Conservation (phyloP, 768 basidiomycete genomes). For the Cytidiella melzeri region DNA sequence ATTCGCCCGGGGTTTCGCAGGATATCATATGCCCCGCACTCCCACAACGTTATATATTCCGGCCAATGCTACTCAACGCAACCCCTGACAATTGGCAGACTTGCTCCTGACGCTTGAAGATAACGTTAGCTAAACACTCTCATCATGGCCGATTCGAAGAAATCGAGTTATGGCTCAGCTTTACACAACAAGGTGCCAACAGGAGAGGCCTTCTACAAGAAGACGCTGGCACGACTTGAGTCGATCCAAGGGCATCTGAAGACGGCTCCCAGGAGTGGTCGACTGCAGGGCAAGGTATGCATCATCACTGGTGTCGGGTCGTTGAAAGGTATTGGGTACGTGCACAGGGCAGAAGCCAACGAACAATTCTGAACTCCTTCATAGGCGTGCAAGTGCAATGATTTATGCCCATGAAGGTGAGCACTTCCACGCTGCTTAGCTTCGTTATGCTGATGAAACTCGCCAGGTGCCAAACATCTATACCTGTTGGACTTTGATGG, state of each 20-base stretch:
- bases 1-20: no score
- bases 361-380: conserved; percentile 3
- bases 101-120: no score
- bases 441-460: conserved; percentile 1
- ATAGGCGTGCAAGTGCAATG: conserved; percentile 64
- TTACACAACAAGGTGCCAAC: not conserved
- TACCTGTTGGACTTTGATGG: conserved; percentile 71
- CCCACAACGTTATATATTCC: no score
- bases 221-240: conserved; percentile 59
- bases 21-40: no score
- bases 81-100: no score
- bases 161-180: not conserved
- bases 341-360: no score
- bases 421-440: conserved; percentile 4
- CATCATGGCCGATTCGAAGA: not conserved
- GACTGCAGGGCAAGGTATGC: conserved; percentile 74
- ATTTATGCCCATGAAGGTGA: conserved; percentile 77
- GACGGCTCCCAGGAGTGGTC: conserved; percentile 42
- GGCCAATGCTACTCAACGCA: no score
- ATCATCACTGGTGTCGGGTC: conserved; percentile 88
- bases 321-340: conserved; percentile 83
- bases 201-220: conserved; percentile 48
- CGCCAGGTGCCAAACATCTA: conserved; percentile 64
- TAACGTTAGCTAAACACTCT: no score
- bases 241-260: conserved; percentile 65